Evolutionary conservation across 2,329 filamentous ascomycete species (phyloP).

Genomic region (Pseudogymnoascus sp.): DNA sequence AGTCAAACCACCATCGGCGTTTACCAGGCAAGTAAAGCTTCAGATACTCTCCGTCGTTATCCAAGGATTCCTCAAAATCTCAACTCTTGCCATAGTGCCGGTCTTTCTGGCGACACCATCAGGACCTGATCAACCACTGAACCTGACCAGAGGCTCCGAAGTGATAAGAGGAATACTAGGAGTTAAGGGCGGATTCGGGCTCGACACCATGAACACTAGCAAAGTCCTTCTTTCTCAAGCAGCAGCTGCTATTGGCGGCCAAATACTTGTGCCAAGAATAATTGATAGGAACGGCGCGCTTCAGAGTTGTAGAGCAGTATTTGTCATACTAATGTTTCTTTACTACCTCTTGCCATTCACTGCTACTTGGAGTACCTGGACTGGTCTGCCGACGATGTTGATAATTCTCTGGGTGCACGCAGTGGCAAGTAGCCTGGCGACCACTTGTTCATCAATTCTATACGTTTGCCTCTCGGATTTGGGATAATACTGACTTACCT

Average conservation of each 20-base stretch:
- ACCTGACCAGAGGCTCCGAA: neutral
- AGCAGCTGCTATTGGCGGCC: neutral
- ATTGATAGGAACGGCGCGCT: neutral
- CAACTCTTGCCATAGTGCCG: neutral
- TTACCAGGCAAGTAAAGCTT: conserved; percentile 8
- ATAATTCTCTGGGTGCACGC: neutral
- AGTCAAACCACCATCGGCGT: neutral
- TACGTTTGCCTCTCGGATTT: neutral
- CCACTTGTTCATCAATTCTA: neutral
- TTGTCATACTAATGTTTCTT: neutral
- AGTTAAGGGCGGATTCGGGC: neutral
- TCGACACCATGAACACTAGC: neutral
- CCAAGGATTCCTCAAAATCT: neutral
- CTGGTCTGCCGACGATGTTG: neutral
- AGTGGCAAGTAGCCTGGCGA: neutral
- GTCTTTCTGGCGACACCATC: conserved; percentile 3
- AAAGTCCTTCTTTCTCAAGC: conserved; percentile 7
- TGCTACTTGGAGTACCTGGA: neutral
- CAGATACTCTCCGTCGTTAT: conserved; percentile 1
- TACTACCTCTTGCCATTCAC: neutral
- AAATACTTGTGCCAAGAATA: neutral
- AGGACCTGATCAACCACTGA: neutral
- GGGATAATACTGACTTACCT: neutral
- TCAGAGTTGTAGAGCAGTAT: neutral
- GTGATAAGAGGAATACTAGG: neutral